These are phyloP conservation scores for Blastocystis sp. DNA, from an alignment of 352 stramenopile genomes.

Conservation along the genomic window DNA sequence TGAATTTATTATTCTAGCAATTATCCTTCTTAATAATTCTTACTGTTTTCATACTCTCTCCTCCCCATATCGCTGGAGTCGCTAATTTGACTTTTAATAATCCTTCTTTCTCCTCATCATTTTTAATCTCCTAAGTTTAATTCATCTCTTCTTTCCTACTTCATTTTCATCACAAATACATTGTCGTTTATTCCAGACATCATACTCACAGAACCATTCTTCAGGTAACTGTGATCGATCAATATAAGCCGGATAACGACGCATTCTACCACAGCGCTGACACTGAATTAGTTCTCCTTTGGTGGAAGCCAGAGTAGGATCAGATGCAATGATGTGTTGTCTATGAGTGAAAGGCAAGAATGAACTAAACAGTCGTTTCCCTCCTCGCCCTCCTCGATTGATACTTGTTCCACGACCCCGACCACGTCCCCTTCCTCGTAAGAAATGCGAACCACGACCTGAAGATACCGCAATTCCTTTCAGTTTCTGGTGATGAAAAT, in stretches of 20 bases:
- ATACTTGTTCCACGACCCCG: not conserved
- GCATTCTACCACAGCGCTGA: constrained; percentile 17
- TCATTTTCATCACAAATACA: constrained; percentile 2
- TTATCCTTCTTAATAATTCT: not conserved
- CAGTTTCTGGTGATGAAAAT: constrained; percentile 31
- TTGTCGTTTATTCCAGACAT: constrained; percentile 35
- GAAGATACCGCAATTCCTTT: constrained; percentile 1
- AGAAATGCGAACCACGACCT: not conserved
- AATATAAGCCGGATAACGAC: constrained; percentile 25
- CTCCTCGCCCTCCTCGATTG: not conserved
- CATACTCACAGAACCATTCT: constrained; percentile 19
- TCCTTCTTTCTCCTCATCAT: not conserved
- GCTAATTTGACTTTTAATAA: not conserved
- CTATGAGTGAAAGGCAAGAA: not conserved
- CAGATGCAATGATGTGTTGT: constrained; percentile 31
- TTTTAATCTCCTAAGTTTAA: not conserved
- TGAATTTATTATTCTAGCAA: constrained; percentile 47
- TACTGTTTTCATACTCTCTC: constrained; percentile 56
- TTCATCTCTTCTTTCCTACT: not conserved
- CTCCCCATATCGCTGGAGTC: constrained; percentile 53
- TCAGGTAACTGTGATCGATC: constrained; percentile 19
- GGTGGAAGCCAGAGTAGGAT: constrained; percentile 16
- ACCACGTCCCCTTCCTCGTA: not conserved
- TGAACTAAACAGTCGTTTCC: constrained; percentile 9
- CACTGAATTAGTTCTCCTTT: not conserved